A percentile compares a stretch with the other conserved stretches of the same genome.
Evolutionary conservation across 1,284 basidiomycete genomes (phyloP).

Genomic region (Ceratobasidium sp.): DNA sequence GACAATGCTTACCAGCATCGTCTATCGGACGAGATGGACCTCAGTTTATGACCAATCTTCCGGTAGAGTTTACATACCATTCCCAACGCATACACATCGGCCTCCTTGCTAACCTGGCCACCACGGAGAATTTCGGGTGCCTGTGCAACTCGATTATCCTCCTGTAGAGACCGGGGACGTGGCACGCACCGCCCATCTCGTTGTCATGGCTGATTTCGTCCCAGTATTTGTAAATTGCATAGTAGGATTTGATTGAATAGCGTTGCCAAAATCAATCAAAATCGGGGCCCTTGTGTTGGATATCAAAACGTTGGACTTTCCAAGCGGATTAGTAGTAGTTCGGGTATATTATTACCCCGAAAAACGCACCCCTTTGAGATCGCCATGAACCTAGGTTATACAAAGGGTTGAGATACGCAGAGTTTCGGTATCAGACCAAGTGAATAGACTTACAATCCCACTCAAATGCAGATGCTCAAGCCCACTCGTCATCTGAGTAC

Average conservation of each 20-base stretch:
- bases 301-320: background rate
- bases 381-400: background rate
- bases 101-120: background rate
- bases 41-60: background rate
- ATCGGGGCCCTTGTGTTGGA: background rate
- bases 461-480: background rate
- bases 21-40: background rate
- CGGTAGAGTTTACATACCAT: background rate
- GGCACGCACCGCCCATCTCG: background rate
- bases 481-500: background rate
- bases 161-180: background rate
- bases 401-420: background rate
- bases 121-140: background rate
- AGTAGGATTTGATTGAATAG: background rate
- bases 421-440: no score
- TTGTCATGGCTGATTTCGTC: background rate
- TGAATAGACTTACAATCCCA: background rate
- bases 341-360: background rate
- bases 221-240: background rate
- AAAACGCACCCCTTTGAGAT: slow-evolving; percentile 8
- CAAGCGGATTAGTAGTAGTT: background rate
- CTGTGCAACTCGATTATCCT: background rate
- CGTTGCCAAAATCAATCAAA: slow-evolving; percentile 9
- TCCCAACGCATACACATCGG: slow-evolving; percentile 6
- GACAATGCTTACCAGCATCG: background rate